Percentiles rank a stretch among this genome's conserved stretches.
Conservation (phyloP, 1,139 yeast genomes). For the Candida tropicalis region DNA sequence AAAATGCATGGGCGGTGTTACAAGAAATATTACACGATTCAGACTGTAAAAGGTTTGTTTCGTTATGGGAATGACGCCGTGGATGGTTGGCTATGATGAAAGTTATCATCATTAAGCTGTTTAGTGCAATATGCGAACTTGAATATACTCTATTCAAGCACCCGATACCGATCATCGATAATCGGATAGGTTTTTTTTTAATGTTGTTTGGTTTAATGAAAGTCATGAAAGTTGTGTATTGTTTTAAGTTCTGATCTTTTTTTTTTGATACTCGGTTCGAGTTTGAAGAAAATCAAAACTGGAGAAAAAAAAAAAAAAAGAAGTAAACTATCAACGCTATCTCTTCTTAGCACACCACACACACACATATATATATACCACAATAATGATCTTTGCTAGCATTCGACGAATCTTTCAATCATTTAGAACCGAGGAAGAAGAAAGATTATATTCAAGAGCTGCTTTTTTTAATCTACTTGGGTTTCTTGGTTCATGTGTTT, state of each 20-base stretch:
- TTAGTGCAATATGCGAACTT: constrained; percentile 81
- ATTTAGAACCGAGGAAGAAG: constrained; percentile 85
- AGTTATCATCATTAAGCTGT: constrained; percentile 39
- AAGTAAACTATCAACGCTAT: not conserved
- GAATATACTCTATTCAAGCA: constrained; percentile 38
- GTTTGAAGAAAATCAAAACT: not conserved
- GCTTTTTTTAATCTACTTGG: constrained; percentile 86
- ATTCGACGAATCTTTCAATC: constrained; percentile 78
- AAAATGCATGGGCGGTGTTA: constrained; percentile 73
- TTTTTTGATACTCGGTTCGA: constrained; percentile 12
- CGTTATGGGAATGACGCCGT: constrained; percentile 70
- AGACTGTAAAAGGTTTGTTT: constrained; percentile 7
- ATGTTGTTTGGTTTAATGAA: no score
- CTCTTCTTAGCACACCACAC: not conserved
- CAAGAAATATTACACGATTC: constrained; percentile 49
- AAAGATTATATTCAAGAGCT: constrained; percentile 69
- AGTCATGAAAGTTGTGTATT: no score
- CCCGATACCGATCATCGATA: constrained; percentile 86
- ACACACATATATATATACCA: constrained; percentile 17
- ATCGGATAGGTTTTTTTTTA: constrained; percentile 38
- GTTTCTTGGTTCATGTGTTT: constrained; percentile 76
- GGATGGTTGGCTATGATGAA: constrained; percentile 59
- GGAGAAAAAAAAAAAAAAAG: constrained; percentile 4
- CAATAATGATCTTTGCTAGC: constrained; percentile 68
- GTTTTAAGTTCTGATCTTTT: constrained; percentile 13